Evolutionary conservation across 73 alveolate genomes (phyloP).

Genomic region (Effrenium voratum): DNA sequence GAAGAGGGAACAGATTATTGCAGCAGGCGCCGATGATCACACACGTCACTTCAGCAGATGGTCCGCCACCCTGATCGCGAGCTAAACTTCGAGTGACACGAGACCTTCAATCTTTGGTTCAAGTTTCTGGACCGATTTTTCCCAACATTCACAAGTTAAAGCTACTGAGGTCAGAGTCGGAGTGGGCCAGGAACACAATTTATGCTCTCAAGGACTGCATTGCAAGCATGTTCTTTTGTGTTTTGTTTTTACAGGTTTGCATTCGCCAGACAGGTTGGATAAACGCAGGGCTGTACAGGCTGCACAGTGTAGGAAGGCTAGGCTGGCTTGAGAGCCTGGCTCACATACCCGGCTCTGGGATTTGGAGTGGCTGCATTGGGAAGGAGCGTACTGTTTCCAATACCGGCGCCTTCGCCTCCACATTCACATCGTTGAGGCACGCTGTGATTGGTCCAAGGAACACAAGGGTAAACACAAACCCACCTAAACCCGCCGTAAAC

Average conservation of each 20-base stretch:
- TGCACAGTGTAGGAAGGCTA: background rate
- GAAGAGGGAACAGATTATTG: background rate
- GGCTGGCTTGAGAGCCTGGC: background rate
- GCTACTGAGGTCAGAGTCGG: slow-evolving; percentile 53
- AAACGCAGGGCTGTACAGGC: too few relatives aligned
- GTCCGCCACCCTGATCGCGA: background rate
- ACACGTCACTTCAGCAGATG: slow-evolving; percentile 86
- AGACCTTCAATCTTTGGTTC: too few relatives aligned
- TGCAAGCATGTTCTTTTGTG: background rate
- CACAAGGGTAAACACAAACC: too few relatives aligned
- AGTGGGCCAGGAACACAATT: slow-evolving; percentile 85
- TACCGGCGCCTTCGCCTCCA: too few relatives aligned
- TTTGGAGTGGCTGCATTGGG: too few relatives aligned
- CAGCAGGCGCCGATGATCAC: slow-evolving; percentile 68
- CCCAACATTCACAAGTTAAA: too few relatives aligned
- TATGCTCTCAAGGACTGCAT: slow-evolving; percentile 91
- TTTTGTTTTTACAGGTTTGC: background rate
- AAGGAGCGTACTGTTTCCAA: too few relatives aligned
- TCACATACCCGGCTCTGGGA: too few relatives aligned
- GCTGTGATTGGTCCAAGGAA: too few relatives aligned
- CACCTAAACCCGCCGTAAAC: too few relatives aligned
- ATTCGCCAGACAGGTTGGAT: background rate
- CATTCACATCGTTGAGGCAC: too few relatives aligned
- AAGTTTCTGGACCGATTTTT: too few relatives aligned
- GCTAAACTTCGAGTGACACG: background rate